Percentiles rank a stretch among this genome's conserved stretches.
Conservation (phyloP, 345 rosid genomes). For the Geranium brycei region DNA sequence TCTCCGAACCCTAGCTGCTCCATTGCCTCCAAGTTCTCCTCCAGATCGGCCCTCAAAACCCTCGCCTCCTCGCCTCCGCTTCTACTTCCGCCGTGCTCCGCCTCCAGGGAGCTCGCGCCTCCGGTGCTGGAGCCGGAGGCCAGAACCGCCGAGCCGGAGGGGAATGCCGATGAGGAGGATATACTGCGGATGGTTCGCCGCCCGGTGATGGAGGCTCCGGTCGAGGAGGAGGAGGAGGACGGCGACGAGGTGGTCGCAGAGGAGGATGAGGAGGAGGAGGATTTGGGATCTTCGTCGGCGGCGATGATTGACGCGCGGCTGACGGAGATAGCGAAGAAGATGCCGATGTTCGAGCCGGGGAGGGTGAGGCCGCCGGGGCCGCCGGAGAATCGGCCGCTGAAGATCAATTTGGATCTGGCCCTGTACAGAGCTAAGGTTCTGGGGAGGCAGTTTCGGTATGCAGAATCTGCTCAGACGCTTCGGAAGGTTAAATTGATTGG, state of each 20-base stretch:
- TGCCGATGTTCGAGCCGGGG: constrained; percentile 85
- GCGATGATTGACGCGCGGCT: constrained; percentile 48
- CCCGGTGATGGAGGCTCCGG: constrained; percentile 47
- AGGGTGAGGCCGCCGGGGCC: constrained; percentile 31
- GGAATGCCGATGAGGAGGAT: constrained; percentile 18
- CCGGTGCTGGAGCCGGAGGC: constrained; percentile 29
- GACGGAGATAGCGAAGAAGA: constrained; percentile 58
- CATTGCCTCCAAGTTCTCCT: constrained; percentile 13
- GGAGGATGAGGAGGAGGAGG: constrained; percentile 10
- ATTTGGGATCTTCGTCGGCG: constrained; percentile 4
- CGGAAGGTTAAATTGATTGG: constrained; percentile 40
- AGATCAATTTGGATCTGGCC: constrained; percentile 72
- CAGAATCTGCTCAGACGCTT: constrained; percentile 59
- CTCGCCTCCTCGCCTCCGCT: constrained; percentile 17
- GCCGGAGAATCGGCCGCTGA: constrained; percentile 43
- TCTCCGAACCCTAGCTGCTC: constrained; percentile 13
- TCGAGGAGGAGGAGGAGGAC: constrained; percentile 17
- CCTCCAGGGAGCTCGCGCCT: constrained; percentile 10
- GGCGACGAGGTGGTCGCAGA: constrained; percentile 12
- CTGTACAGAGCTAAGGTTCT: constrained; percentile 68
- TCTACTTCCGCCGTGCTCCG: constrained; percentile 14
- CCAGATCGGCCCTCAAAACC: constrained; percentile 21
- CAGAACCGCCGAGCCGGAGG: background rate
- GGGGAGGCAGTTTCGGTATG: constrained; percentile 36
- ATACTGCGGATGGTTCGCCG: constrained; percentile 47